Evolutionary conservation across 345 rosid genomes (phyloP).

Genomic region (Sisymbrium irio): DNA sequence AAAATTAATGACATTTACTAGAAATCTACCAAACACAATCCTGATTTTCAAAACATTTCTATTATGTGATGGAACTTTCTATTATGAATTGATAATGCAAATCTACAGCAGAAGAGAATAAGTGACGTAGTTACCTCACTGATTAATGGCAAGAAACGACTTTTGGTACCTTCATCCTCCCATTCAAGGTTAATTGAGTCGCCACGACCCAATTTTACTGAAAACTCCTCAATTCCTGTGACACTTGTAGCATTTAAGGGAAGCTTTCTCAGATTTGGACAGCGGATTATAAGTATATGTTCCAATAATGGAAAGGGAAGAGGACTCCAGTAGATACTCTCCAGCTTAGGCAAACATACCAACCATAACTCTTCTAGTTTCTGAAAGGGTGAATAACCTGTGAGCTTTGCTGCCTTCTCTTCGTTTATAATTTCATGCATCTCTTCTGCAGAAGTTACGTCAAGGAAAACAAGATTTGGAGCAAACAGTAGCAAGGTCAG

Average conservation of each 20-base stretch:
- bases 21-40: no score
- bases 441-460: neutral
- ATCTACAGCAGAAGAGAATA: neutral
- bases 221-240: neutral
- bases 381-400: neutral
- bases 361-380: neutral
- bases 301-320: neutral
- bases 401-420: neutral
- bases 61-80: no score
- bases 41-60: no score
- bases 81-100: no score
- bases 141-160: neutral
- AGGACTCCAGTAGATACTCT: neutral
- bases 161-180: neutral
- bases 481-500: conserved; percentile 16
- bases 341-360: neutral
- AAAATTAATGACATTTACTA: no score
- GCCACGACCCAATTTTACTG: accelerated
- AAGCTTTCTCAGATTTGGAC: conserved; percentile 9
- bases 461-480: neutral
- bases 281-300: neutral
- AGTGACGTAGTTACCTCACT: neutral
- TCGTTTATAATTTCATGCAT: neutral
- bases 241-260: neutral
- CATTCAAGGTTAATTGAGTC: neutral